phyloP scores from a whole-genome alignment of 176 grass and related monocot species.

The Triticum monococcum region DNA sequence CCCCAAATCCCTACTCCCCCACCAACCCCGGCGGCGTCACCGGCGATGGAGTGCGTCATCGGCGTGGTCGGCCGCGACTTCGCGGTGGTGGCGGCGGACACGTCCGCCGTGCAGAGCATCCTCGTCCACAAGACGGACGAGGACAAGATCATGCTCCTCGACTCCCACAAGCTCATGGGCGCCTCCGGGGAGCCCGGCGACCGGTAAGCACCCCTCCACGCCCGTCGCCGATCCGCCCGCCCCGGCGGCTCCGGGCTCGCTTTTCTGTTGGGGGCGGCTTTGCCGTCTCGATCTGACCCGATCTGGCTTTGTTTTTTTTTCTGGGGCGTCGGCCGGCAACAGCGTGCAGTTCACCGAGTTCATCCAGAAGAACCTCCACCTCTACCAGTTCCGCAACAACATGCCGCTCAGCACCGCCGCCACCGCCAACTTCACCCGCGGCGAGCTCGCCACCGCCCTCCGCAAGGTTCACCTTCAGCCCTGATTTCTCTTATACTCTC shows the following conservation, averaged over 20 bases:
- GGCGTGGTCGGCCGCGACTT: slow-evolving; percentile 85
- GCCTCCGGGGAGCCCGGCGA: slow-evolving; percentile 97
- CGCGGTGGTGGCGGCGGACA: slow-evolving; percentile 84
- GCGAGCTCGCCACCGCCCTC: slow-evolving; percentile 91
- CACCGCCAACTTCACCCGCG: slow-evolving; percentile 91
- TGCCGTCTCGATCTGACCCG: slow-evolving; percentile 15
- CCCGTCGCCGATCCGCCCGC: neutral
- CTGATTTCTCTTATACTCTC: neutral
- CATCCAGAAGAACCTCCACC: slow-evolving; percentile 99
- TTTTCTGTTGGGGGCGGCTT: neutral
- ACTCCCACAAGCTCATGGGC: slow-evolving; percentile 97
- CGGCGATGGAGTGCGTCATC: slow-evolving; percentile 84
- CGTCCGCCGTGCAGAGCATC: slow-evolving; percentile 86
- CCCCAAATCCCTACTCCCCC: neutral
- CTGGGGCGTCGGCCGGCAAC: neutral
- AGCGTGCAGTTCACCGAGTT: slow-evolving; percentile 99
- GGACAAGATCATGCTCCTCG: slow-evolving; percentile 97
- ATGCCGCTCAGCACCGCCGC: slow-evolving; percentile 86
- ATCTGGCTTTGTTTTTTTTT: slow-evolving; percentile 14
- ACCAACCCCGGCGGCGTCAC: neutral
- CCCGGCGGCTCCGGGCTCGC: neutral
- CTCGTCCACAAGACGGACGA: slow-evolving; percentile 76
- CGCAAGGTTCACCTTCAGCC: slow-evolving; percentile 54
- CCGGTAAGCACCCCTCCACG: slow-evolving; percentile 31
- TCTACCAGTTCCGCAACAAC: slow-evolving; percentile 95